Conservation (phyloP, 805 yeast genomes). For the Scheffersomyces stipitis region DNA sequence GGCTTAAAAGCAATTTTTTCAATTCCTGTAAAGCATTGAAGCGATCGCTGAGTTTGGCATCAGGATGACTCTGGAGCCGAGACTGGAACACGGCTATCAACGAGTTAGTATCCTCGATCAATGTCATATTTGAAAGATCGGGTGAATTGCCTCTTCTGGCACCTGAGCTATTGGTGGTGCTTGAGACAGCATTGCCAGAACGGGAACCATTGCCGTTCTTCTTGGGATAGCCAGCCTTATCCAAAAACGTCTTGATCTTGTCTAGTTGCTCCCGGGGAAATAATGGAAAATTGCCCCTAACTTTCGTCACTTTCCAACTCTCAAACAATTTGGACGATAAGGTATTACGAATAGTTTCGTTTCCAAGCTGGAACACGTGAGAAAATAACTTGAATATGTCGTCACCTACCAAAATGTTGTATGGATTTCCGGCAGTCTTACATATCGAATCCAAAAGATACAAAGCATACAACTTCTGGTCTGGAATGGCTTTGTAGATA, state of each 20-base stretch:
- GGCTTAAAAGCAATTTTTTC: slow-evolving; percentile 37
- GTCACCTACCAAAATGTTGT: slow-evolving; percentile 72
- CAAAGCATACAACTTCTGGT: slow-evolving; percentile 78
- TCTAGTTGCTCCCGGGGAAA: slow-evolving; percentile 71
- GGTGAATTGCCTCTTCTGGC: slow-evolving; percentile 6
- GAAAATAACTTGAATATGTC: slow-evolving; percentile 70
- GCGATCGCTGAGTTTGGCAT: slow-evolving; percentile 43
- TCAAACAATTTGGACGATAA: slow-evolving; percentile 76
- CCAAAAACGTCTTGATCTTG: slow-evolving; percentile 70
- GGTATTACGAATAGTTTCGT: slow-evolving; percentile 63
- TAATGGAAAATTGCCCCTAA: slow-evolving; percentile 58
- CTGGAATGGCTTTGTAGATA: slow-evolving; percentile 74
- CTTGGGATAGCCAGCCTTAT: slow-evolving; percentile 26
- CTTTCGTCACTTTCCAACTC: slow-evolving; percentile 79
- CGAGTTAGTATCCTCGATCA: slow-evolving; percentile 35
- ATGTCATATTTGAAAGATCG: slow-evolving; percentile 19
- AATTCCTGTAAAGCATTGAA: slow-evolving; percentile 47
- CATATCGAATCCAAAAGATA: slow-evolving; percentile 89
- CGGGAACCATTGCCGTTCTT: too few species aligned
- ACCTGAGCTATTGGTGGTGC: not conserved
- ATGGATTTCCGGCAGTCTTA: slow-evolving; percentile 88
- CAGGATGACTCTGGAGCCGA: slow-evolving; percentile 33
- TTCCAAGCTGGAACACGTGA: slow-evolving; percentile 74
- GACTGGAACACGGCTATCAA: slow-evolving; percentile 44
- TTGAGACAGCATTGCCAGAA: slow-evolving; percentile 3